Conservation (phyloP, 2,329 filamentous ascomycete genomes). For the Stachybotrys elegans region DNA sequence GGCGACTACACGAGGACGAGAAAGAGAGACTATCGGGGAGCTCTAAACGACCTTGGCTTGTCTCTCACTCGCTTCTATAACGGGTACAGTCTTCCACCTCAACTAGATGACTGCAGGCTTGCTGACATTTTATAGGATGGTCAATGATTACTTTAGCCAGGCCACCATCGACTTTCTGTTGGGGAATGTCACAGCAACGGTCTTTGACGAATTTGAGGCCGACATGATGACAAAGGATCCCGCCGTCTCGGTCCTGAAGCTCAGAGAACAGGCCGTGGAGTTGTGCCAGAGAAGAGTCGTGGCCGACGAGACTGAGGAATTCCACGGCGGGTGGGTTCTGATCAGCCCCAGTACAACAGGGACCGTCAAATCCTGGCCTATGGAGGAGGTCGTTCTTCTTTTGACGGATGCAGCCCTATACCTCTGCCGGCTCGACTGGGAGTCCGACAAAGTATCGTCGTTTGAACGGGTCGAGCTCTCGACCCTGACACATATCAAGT, state of each 20-base stretch:
- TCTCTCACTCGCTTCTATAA: constrained; percentile 74
- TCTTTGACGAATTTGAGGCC: constrained; percentile 92
- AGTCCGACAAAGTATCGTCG: constrained; percentile 85
- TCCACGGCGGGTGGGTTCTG: constrained; percentile 86
- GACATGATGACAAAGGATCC: constrained; percentile 93
- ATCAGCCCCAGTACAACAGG: constrained; percentile 70
- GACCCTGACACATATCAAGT: constrained; percentile 66
- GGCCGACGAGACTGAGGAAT: constrained; percentile 74
- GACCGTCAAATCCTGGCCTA: constrained; percentile 63
- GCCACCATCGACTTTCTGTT: constrained; percentile 91
- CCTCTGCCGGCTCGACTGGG: constrained; percentile 90
- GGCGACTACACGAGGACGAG: constrained; percentile 91
- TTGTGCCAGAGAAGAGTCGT: constrained; percentile 83
- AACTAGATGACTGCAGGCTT: background rate
- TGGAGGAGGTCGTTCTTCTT: constrained; percentile 84
- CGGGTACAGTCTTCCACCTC: constrained; percentile 41
- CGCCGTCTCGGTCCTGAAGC: constrained; percentile 76
- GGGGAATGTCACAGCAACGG: constrained; percentile 75
- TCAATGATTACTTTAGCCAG: constrained; percentile 96
- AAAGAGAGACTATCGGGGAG: constrained; percentile 86
- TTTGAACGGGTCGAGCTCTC: constrained; percentile 82
- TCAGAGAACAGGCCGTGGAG: constrained; percentile 86
- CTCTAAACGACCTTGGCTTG: constrained; percentile 83
- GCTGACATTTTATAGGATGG: constrained; percentile 60
- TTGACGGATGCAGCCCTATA: constrained; percentile 84